Evolutionary conservation across 768 basidiomycete genomes (phyloP), one percentile per base, ranked within the genome.

Genomic region (Russula griseocarnosa): DNA sequence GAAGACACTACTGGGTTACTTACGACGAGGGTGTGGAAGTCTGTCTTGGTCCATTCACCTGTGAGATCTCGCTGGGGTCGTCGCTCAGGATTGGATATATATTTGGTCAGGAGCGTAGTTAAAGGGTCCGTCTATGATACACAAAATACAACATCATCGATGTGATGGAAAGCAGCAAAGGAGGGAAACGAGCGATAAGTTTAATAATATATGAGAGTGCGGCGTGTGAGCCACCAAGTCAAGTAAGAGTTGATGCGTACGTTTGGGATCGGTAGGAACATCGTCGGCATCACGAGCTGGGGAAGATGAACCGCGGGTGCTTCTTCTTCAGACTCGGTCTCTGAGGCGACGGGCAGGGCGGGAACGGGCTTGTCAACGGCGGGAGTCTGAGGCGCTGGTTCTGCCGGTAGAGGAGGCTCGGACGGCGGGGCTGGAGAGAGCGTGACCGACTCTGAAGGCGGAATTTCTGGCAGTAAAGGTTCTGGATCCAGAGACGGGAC

Each of bases 231-330:
- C 84, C 83, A 87, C 84, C 84, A 88, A 13, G 80, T 79, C 51
- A 88, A 77, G 63, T 78, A 74, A 73, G 77, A 77, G 52, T 80
- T 82, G 66, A 82, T 76, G 83, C 88, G 84, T 81, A 93, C 91
- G 78, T 91, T 91, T 56, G 92, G 91, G 49, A 92, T 88, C n/a
- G 91, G 91, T 53, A 92, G 76, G 73, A 93, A 93, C 86, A 92
- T 87, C 38, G 85, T 87, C 38, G 90, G 86, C 32, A 83, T 74
- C 40, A 86, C 79, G 42, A 92, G 82, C 42, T 83, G 84, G 2
- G 90, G 88, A 30, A 90, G 77, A 72, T 84, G 86, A 24, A 89
- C 70, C 53, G 84, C 82, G 2, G 83, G 86, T 0, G 78, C 73
- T 26, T 83, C 79, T 42, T 80, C 77, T 66, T 81, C 82, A 22